Evolutionary conservation across 305 asterid genomes (phyloP), one percentile per base, ranked within the genome.

Genomic region (Fraxinus sp.): DNA sequence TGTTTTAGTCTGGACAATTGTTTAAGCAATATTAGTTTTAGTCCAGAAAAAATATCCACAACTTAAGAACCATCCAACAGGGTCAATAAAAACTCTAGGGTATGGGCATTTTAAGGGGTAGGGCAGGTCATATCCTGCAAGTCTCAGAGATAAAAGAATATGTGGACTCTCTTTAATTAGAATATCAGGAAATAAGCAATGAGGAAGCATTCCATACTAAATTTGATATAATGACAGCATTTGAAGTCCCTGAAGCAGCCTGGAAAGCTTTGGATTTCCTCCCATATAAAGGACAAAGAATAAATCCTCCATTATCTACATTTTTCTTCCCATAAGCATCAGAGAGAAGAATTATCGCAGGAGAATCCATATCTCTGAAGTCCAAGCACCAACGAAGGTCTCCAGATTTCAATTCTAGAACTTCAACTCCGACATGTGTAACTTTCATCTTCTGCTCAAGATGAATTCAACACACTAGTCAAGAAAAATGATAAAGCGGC

Each of bases 191-290:
- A 8, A 28, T 37, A 52, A 80, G 62, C 39, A 82, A 86, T 59
- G 81, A 35, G 16, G 36, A 76, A 62, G 36, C 75, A 75, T 52
- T 84, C 74, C 91, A 20, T 91, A 96, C 99, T 89, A 97, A 80
- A 89, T 87, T 89, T 80, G 94, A 89, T 86, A 92, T 82, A 78
- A 94, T 90, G 82, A 90, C 86, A 84, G 95, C 87, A 89, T 90
- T 92, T 79, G 98, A 88, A 86, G 94, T 86, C 87, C 98, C 99
- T 24, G 98, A 89, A 89, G 98, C 93, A 84, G 97, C 98, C 87
- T 92, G 98, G 88, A 97, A 97, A 84, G 99, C 98, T 90, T 97
- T 97, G 35, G 98, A 94, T 90, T 97, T 97, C 88, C 98, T 92
- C 86, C 99, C 98, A 89, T 93, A 94, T 78, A 94, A 86, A 46